Evolutionary conservation across 331 rosid genomes (phyloP).

Genomic region (Prunus yedoensis): DNA sequence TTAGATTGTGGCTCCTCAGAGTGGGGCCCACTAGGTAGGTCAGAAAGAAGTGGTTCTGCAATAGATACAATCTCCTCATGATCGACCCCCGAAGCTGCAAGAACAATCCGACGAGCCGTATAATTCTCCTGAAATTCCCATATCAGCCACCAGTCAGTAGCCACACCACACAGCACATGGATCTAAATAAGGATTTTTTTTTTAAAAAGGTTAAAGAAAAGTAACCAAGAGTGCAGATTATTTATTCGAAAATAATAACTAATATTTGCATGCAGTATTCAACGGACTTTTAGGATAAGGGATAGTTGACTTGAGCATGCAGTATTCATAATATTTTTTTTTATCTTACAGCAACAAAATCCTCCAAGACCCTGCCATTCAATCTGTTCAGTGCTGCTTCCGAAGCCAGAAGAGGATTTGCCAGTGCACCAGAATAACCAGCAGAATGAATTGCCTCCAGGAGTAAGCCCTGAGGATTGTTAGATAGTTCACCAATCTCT

Average conservation of each 20-base stretch:
- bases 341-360: conserved; percentile 70
- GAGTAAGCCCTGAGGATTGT: conserved; percentile 86
- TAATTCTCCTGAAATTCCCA: conserved; percentile 74
- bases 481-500: conserved; percentile 68
- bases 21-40: conserved; percentile 57
- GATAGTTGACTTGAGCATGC: background rate
- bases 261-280: conserved; percentile 20
- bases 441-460: conserved; percentile 90
- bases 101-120: conserved; percentile 92
- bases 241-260: conserved; percentile 9
- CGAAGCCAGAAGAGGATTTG: conserved; percentile 85
- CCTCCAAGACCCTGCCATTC: conserved; percentile 59
- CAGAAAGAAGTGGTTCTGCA: conserved; percentile 89
- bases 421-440: conserved; percentile 82
- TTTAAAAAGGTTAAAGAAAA: background rate
- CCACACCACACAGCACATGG: conserved; percentile 1
- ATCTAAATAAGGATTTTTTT: background rate
- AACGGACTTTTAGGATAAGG: conserved; percentile 5
- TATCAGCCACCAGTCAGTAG: conserved; percentile 27
- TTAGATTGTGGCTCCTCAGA: conserved; percentile 63
- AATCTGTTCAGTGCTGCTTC: conserved; percentile 64
- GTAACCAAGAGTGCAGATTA: background rate
- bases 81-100: conserved; percentile 90
- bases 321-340: background rate
- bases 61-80: conserved; percentile 79